Base-by-base conservation (phyloP, 306 rosid species). In the Begonia masoniana region DNA sequence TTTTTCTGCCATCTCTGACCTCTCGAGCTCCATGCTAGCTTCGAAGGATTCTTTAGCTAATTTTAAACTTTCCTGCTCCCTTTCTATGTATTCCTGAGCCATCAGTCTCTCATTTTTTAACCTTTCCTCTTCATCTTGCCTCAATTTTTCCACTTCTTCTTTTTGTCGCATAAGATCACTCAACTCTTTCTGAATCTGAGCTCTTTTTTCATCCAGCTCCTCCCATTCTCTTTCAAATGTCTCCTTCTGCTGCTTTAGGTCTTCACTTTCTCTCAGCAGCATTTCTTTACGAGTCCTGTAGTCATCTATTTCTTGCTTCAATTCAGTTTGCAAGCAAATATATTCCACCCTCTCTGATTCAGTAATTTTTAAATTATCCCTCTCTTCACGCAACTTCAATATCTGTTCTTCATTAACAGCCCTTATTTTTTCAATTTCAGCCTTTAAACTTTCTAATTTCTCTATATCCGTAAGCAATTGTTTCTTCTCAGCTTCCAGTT, bases 201-300 rank as follows among this genome's bases (percentile, higher is more conserved):
- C 81, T 83, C 87, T 81, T 72, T 83, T 91, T 61, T 78, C 78
- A 69, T 91, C 97, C 56, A 91, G 72, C 64, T 85, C 94, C 54
- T 91, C 97, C 97, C 97, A 91, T 59, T 91, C 96, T 78, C 85
- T 76, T 77, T 91, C 97, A 72, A 85, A 91, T 71, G 75, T 63
- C 68, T 91, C 94, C 65, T 75, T 91, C 62, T 91, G 96, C 70
- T 75, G 88, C 83, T 74, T 85, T 57, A 85, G 59, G 67, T 91
- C 94, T 64, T 91, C 94, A 59, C 88, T 78, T 73, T 91, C 97
- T 72, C 83, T 85, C 69, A 91, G 64, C 60, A 85, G 69, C 26
- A 72, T 61, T 65, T 85, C 94, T 78, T 89, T 83, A 75, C 79
- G 94, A 47, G 24, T 68, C 91, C 85, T 83, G 59, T 79, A 91